A percentile compares a stretch with the other conserved stretches of the same genome.
phyloP scores from a whole-genome alignment of 805 yeast species.

The Saturnispora kantuleensis region DNA sequence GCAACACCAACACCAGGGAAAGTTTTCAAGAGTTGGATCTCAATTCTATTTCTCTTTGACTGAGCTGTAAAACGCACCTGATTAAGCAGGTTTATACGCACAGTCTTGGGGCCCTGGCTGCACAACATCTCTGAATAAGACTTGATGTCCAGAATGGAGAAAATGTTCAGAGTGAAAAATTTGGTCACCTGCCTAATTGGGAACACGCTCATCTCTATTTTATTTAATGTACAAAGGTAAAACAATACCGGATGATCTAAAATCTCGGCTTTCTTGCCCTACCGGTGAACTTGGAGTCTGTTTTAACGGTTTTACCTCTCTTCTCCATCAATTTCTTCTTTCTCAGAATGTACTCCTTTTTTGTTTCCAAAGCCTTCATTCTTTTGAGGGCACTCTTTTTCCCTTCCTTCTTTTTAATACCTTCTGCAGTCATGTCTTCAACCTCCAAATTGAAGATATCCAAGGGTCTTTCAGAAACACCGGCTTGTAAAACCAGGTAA shows the following conservation, averaged over 20 bases:
- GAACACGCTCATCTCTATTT: background rate
- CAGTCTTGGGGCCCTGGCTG: background rate
- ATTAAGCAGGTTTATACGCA: conserved; percentile 1
- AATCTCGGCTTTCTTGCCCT: conserved; percentile 66
- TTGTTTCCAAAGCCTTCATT: conserved; percentile 54
- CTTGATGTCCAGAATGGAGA: background rate
- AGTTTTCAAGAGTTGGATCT: conserved; percentile 68
- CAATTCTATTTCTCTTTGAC: conserved; percentile 45
- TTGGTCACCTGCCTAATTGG: no score
- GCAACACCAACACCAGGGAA: conserved; percentile 50
- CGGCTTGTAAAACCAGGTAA: conserved; percentile 84
- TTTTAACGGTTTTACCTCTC: conserved; percentile 83
- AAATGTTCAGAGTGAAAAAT: background rate
- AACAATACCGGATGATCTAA: conserved; percentile 18
- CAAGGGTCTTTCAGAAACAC: conserved; percentile 61
- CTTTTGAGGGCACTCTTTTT: conserved; percentile 37
- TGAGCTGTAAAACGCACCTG: conserved; percentile 37
- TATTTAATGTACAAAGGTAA: conserved; percentile 1
- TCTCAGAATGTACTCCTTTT: conserved; percentile 72
- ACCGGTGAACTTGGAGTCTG: conserved; percentile 86
- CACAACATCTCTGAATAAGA: background rate
- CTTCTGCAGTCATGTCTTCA: conserved; percentile 42
- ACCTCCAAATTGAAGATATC: conserved; percentile 74
- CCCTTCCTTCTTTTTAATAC: conserved; percentile 14
- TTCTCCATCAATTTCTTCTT: conserved; percentile 90